phyloP scores from a whole-genome alignment of 306 rosid genomes.

The Bauhinia variegata region DNA sequence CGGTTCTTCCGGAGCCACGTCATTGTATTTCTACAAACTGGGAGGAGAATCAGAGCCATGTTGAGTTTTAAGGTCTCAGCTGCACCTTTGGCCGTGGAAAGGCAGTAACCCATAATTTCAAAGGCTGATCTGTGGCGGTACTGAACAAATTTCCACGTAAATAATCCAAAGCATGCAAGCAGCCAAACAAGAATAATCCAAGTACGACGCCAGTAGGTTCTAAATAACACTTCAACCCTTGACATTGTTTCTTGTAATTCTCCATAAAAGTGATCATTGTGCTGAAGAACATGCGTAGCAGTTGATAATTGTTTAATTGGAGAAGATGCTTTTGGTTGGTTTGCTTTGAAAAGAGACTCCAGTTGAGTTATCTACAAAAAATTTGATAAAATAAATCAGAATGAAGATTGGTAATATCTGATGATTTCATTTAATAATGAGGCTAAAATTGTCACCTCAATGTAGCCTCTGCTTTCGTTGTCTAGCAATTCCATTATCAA shows the following conservation, averaged over 20 bases:
- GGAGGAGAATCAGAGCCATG: conserved; percentile 83
- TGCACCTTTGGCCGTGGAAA: conserved; percentile 85
- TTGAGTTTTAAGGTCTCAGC: conserved; percentile 86
- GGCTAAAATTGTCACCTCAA: conserved; percentile 59
- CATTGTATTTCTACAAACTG: conserved; percentile 77
- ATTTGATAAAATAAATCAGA: conserved; percentile 19
- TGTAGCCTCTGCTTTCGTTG: conserved; percentile 62
- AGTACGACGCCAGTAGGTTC: conserved; percentile 71
- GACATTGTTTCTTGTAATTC: conserved; percentile 54
- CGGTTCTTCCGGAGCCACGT: conserved; percentile 67
- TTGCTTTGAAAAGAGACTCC: conserved; percentile 54
- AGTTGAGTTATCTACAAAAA: conserved; percentile 48
- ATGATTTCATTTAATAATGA: background rate
- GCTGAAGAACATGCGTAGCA: conserved; percentile 6
- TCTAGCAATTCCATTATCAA: conserved; percentile 71
- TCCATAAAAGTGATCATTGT: conserved; percentile 35
- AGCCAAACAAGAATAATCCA: conserved; percentile 74
- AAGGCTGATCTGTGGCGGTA: conserved; percentile 63
- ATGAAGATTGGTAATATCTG: conserved; percentile 5
- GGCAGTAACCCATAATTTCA: conserved; percentile 87
- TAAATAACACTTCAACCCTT: conserved; percentile 59
- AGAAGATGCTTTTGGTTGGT: conserved; percentile 40
- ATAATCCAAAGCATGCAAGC: conserved; percentile 49
- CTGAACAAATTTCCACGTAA: conserved; percentile 79
- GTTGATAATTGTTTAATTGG: conserved; percentile 37